These are phyloP conservation scores for Phytophthora sp. DNA, from an alignment of 352 stramenopile species.

Conservation along the genomic window DNA sequence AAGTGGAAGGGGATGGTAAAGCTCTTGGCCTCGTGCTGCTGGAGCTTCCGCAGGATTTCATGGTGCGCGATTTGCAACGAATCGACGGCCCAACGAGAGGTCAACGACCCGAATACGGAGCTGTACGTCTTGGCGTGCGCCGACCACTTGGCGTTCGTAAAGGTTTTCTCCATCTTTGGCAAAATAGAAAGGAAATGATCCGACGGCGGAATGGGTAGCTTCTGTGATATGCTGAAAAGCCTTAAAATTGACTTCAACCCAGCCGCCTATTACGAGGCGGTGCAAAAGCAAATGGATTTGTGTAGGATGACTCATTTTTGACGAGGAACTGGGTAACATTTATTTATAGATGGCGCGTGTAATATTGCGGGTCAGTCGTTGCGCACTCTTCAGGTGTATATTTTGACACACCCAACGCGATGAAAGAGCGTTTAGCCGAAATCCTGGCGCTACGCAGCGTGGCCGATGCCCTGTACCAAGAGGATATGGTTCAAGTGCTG, in stretches of 20 bases:
- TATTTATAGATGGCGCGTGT: too few relatives aligned
- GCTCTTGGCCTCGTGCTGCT: conserved; percentile 29
- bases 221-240: too few relatives aligned
- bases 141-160: conserved; percentile 44
- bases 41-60: conserved; percentile 20
- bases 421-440: conserved; percentile 57
- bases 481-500: conserved; percentile 59
- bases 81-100: conserved; percentile 29
- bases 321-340: too few relatives aligned
- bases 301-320: too few relatives aligned
- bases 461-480: conserved; percentile 47
- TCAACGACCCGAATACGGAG: conserved; percentile 30
- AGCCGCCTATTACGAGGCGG: too few relatives aligned
- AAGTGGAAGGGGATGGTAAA: conserved; percentile 32
- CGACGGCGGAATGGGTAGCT: background rate
- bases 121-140: conserved; percentile 38
- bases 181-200: too few relatives aligned
- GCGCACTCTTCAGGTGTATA: background rate
- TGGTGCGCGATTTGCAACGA: conserved; percentile 40
- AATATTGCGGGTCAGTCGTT: conserved; percentile 2
- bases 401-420: conserved; percentile 10
- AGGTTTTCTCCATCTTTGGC: conserved; percentile 33
- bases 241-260: background rate
- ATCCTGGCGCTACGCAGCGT: conserved; percentile 53
- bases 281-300: too few relatives aligned